Conservation (phyloP, 306 rosid species). For the Chamaecrista fasciculata region DNA sequence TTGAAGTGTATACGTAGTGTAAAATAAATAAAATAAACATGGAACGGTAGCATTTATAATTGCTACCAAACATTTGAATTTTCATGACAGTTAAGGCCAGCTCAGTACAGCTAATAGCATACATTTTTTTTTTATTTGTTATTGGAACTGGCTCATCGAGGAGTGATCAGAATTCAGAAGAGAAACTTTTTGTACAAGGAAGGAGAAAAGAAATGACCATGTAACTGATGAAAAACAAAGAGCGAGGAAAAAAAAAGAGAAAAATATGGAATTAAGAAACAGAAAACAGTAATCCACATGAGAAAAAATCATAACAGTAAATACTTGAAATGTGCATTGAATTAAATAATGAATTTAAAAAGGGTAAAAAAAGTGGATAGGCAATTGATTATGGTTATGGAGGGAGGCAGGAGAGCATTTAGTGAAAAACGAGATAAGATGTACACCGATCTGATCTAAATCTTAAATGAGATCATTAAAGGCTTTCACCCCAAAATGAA, state of each 20-base stretch:
- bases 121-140: background rate
- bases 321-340: background rate
- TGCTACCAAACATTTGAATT: background rate
- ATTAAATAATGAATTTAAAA: background rate
- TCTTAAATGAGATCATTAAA: slow-evolving; percentile 31
- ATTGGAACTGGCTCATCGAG: background rate
- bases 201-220: background rate
- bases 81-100: background rate
- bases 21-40: background rate
- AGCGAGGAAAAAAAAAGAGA: background rate
- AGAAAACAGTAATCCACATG: slow-evolving; percentile 6
- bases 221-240: background rate
- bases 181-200: background rate
- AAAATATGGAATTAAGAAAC: too few relatives aligned
- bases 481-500: slow-evolving; percentile 34
- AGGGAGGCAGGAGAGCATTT: slow-evolving; percentile 55
- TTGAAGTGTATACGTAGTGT: background rate
- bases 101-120: background rate
- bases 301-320: background rate
- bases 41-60: background rate
- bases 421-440: slow-evolving; percentile 37
- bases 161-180: background rate
- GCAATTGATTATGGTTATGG: slow-evolving; percentile 28
- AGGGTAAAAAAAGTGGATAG: background rate
- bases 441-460: slow-evolving; percentile 39